phyloP scores from a whole-genome alignment of 805 yeast species.

The Candida orba region DNA sequence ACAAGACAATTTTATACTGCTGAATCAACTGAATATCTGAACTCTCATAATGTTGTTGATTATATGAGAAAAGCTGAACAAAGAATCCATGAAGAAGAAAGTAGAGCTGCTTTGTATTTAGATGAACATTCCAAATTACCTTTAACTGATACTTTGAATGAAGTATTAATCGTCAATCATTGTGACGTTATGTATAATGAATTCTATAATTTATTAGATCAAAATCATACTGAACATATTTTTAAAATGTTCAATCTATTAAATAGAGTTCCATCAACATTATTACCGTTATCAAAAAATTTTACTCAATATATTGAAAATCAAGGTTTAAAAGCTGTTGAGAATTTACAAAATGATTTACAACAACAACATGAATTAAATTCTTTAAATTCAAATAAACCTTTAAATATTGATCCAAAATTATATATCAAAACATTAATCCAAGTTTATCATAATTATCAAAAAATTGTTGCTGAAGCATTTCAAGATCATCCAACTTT shows the following conservation, averaged over 20 bases:
- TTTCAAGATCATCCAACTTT: conserved; percentile 71
- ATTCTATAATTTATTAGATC: conserved; percentile 67
- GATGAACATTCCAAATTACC: conserved; percentile 81
- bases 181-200: conserved; percentile 70
- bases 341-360: conserved; percentile 39
- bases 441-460: conserved; percentile 60
- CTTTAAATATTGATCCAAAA: conserved; percentile 56
- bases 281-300: conserved; percentile 67
- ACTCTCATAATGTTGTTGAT: conserved; percentile 77
- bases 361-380: conserved; percentile 16
- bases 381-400: conserved; percentile 2
- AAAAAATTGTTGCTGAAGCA: conserved; percentile 53
- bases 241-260: conserved; percentile 70
- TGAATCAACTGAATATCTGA: conserved; percentile 62
- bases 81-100: conserved; percentile 76
- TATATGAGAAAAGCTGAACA: conserved; percentile 82
- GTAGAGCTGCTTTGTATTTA: conserved; percentile 68
- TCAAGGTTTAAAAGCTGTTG: conserved; percentile 56
- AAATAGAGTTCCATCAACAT: conserved; percentile 69
- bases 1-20: conserved; percentile 59
- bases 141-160: conserved; percentile 68
- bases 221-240: conserved; percentile 63
- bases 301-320: conserved; percentile 67
- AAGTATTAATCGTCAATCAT: conserved; percentile 71
- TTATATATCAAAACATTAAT: conserved; percentile 73